These are phyloP conservation scores for Citrullus colocynthis DNA, from an alignment of 306 rosid species.

Conservation along the genomic window DNA sequence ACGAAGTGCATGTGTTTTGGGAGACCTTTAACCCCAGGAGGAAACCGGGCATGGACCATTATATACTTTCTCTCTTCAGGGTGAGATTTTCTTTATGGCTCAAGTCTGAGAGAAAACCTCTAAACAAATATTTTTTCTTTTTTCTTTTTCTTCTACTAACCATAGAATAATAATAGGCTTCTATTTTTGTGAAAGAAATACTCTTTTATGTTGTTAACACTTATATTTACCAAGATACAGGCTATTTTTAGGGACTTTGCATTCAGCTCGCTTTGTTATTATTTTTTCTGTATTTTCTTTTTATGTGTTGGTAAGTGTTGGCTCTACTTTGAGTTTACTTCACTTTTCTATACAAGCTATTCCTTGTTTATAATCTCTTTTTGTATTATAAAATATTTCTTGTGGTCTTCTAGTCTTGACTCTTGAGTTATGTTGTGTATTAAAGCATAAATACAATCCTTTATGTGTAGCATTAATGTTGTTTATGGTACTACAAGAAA, in stretches of 20 bases:
- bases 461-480: neutral
- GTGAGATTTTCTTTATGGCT: slow-evolving; percentile 26
- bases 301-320: neutral
- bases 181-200: neutral
- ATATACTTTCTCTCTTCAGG: slow-evolving; percentile 75
- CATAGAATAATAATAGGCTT: neutral
- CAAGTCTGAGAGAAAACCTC: neutral
- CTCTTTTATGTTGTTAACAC: neutral
- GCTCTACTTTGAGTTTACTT: neutral
- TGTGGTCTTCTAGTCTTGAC: neutral
- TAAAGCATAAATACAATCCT: neutral
- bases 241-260: neutral
- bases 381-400: neutral
- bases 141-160: neutral
- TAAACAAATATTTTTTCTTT: neutral
- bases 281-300: neutral
- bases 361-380: neutral
- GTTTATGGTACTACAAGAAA: neutral
- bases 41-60: slow-evolving; percentile 80
- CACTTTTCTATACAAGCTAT: neutral
- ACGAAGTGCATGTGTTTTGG: slow-evolving; percentile 94
- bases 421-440: neutral
- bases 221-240: neutral
- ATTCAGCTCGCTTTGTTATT: neutral
- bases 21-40: slow-evolving; percentile 69